Evolutionary conservation across 768 basidiomycete species (phyloP).

Genomic region (Amanita jacksonii): DNA sequence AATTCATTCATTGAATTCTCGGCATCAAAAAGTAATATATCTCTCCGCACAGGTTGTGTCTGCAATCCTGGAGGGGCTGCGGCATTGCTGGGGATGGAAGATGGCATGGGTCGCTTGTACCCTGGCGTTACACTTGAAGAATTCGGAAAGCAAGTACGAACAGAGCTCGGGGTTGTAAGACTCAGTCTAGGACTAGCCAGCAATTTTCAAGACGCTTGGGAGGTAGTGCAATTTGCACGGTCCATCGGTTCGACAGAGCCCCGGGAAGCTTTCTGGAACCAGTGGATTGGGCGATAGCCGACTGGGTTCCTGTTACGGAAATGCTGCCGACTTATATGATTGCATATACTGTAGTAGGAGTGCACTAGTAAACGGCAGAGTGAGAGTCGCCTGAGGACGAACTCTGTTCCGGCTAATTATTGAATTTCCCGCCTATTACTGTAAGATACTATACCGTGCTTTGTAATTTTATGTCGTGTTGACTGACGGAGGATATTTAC

Average conservation of each 20-base stretch:
- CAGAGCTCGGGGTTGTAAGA: conserved; percentile 66
- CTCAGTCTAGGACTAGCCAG: conserved; percentile 75
- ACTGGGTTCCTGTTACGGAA: too few relatives aligned
- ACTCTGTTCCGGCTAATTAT: too few relatives aligned
- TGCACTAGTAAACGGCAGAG: too few relatives aligned
- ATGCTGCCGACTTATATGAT: too few relatives aligned
- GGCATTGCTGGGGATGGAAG: conserved; percentile 55
- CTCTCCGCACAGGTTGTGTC: conserved; percentile 78
- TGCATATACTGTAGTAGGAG: too few relatives aligned
- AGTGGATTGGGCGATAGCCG: conserved; percentile 18
- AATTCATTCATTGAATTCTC: conserved; percentile 68
- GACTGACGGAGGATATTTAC: too few relatives aligned
- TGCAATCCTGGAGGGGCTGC: conserved; percentile 83
- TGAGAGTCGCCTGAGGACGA: too few relatives aligned
- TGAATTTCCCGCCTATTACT: too few relatives aligned
- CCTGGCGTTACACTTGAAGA: conserved; percentile 51
- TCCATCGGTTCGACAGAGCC: conserved; percentile 32
- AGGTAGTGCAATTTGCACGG: conserved; percentile 38
- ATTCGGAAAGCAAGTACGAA: conserved; percentile 51
- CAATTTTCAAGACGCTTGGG: conserved; percentile 68
- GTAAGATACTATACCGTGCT: too few relatives aligned
- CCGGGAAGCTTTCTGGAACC: conserved; percentile 31
- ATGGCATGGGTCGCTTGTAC: conserved; percentile 53
- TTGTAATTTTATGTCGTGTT: too few relatives aligned
- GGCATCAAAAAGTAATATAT: conserved; percentile 55